Evolutionary conservation across 192 early-diverging fungal genomes (phyloP).

Genomic region (Entomortierella lignicola): DNA sequence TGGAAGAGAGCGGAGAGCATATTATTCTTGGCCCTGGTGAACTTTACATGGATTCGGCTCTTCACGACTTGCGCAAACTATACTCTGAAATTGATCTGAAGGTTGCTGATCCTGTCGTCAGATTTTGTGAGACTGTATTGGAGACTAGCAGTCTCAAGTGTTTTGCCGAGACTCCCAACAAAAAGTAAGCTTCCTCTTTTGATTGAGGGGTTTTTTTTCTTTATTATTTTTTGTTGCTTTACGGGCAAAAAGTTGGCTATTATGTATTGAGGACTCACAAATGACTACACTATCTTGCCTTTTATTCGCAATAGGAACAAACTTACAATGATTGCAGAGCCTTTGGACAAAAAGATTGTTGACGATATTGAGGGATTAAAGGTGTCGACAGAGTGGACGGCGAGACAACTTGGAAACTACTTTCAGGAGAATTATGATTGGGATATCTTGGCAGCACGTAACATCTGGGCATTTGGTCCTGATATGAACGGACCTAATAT

Average conservation of each 20-base stretch:
- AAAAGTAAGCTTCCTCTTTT: slow-evolving; percentile 73
- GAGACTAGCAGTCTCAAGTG: slow-evolving; percentile 95
- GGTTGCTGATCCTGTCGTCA: slow-evolving; percentile 97
- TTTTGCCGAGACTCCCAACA: slow-evolving; percentile 98
- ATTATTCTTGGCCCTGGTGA: slow-evolving; percentile 95
- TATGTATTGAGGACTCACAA: no score
- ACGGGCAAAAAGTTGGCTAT: no score
- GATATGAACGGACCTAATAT: slow-evolving; percentile 92
- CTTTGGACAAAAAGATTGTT: slow-evolving; percentile 90
- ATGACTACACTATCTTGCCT: background rate
- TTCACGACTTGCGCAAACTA: slow-evolving; percentile 94
- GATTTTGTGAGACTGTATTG: slow-evolving; percentile 95
- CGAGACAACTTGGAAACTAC: slow-evolving; percentile 76
- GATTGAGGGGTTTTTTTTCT: background rate
- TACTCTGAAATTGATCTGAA: slow-evolving; percentile 98
- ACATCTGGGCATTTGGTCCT: slow-evolving; percentile 99
- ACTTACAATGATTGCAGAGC: slow-evolving; percentile 95
- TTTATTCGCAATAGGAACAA: slow-evolving; percentile 76
- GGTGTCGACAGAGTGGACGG: slow-evolving; percentile 80
- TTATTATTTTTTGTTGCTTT: slow-evolving; percentile 1
- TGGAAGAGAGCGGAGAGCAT: slow-evolving; percentile 98
- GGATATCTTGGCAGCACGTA: slow-evolving; percentile 93
- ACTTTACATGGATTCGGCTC: slow-evolving; percentile 94
- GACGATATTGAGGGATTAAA: slow-evolving; percentile 90
- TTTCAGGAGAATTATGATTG: slow-evolving; percentile 91